A percentile compares a stretch with the other conserved stretches of the same genome.
phyloP scores from a whole-genome alignment of 352 stramenopile genomes.

The Globisporangium rhizosaccharum region DNA sequence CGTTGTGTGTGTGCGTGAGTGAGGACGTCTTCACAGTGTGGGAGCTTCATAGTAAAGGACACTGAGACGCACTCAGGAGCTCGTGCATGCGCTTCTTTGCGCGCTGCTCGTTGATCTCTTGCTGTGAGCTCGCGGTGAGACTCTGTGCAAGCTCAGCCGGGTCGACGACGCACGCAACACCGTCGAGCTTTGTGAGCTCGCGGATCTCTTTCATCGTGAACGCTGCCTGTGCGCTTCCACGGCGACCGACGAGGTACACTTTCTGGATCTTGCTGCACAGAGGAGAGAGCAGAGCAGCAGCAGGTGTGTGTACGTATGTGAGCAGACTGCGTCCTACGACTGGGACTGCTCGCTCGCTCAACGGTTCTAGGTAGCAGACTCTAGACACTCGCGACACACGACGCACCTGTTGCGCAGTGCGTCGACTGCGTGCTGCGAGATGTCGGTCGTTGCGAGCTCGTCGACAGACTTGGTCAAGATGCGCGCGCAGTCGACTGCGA shows the following conservation, averaged over 20 bases:
- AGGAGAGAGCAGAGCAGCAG: neutral
- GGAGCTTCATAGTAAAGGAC: neutral
- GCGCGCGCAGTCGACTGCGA: conserved; percentile 95
- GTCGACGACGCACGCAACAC: conserved; percentile 82
- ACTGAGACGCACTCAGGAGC: conserved; percentile 35
- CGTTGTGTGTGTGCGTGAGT: neutral
- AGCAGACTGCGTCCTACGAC: neutral
- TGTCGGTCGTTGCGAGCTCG: conserved; percentile 91
- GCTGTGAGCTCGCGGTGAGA: conserved; percentile 69
- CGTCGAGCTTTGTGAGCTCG: conserved; percentile 82
- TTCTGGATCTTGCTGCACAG: conserved; percentile 54
- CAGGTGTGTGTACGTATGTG: neutral
- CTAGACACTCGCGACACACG: neutral
- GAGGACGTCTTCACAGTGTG: neutral
- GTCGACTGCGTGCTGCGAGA: conserved; percentile 86
- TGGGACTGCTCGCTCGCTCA: neutral
- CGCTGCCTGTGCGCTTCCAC: conserved; percentile 93
- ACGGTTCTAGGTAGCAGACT: neutral
- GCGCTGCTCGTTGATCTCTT: conserved; percentile 85
- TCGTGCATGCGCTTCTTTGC: conserved; percentile 84
- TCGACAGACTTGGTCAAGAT: conserved; percentile 91
- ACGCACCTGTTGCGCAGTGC: conserved; percentile 54
- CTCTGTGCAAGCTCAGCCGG: conserved; percentile 86
- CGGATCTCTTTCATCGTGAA: conserved; percentile 98
- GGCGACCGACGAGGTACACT: conserved; percentile 90